Conservation (phyloP, 192 early-diverging fungal species). For the Gonapodya prolifera region DNA sequence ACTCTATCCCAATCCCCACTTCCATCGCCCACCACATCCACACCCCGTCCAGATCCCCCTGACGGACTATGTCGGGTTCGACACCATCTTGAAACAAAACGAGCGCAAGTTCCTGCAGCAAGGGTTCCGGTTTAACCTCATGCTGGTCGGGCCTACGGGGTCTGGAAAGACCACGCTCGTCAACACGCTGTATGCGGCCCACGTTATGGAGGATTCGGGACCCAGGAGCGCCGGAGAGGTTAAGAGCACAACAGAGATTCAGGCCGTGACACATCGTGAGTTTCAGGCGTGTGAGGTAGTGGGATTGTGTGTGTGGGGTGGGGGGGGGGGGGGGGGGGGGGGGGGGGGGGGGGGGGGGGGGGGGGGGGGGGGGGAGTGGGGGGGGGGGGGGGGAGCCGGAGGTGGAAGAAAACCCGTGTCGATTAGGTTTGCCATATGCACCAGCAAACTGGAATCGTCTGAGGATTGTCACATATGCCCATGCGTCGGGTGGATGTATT, state of each 20-base stretch:
- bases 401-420: no score
- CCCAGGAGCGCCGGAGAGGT: slow-evolving; percentile 67
- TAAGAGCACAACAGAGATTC: slow-evolving; percentile 89
- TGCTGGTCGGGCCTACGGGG: slow-evolving; percentile 95
- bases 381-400: no score
- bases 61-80: slow-evolving; percentile 99
- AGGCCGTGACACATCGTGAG: slow-evolving; percentile 74
- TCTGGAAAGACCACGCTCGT: slow-evolving; percentile 96
- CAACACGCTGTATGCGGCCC: slow-evolving; percentile 95
- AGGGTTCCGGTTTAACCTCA: slow-evolving; percentile 95
- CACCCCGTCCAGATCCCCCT: no score
- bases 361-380: no score
- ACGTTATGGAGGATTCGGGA: slow-evolving; percentile 86
- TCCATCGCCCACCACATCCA: no score
- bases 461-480: neutral
- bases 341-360: no score
- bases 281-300: no score
- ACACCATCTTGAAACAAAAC: slow-evolving; percentile 92
- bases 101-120: slow-evolving; percentile 95
- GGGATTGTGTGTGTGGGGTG: no score
- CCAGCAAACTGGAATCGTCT: neutral
- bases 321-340: no score
- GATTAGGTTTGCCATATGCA: no score
- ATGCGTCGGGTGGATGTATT: neutral
- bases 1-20: no score